Base-by-base conservation (phyloP, 768 basidiomycete species). In the Rhizopogon vesiculosus region DNA sequence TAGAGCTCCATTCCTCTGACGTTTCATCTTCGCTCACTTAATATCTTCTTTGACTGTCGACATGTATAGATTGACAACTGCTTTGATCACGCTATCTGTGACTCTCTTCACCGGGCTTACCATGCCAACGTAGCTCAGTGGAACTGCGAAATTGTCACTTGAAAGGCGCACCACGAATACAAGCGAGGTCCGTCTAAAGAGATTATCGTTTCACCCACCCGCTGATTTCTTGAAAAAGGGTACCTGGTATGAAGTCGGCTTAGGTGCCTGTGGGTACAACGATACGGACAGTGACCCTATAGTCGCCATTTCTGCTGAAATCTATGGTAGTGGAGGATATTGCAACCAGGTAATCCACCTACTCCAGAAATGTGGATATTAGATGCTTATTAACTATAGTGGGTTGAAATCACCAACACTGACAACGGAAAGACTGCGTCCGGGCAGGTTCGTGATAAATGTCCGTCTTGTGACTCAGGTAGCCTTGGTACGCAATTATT, bases 261-360 rank as follows among this genome's bases (percentile, higher is more conserved):
- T 75, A 38, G 87, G 86, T 42, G 86, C 87, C 68, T 91, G 88
- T 64, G 86, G 87, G 29, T 61, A 75, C 40, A 52, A 45, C 48
- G 78, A 87, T 64, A 69, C 48, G 41, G 65, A 79, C 64, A 77
- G 63, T 51, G 78, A 84, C 59, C 64, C 71, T 59, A 82, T 91
- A 55, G 76, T 89, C 50, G 88, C 88, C 15, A 77, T 89, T 60
- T 75, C 83, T n/a, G 69, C 76, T 31, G 45, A 63, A 2, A 78
- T 82, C 25, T 89, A 83, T 62, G 76, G 77, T 58, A 62, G 64
- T 10, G 86, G 83, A 42, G 68, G 58, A 13, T 78, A 84, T 69
- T 91, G 87, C 67, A 75, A 75, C 57, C 80, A 84, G 74, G 87
- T 84, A 61, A 42, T 78, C 49, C 33, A 22, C 7, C 45, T 18